A percentile compares a stretch with the other conserved stretches of the same genome.
phyloP scores from a whole-genome alignment of 2,329 filamentous ascomycete species.

The Fusarium pseudograminearum region DNA sequence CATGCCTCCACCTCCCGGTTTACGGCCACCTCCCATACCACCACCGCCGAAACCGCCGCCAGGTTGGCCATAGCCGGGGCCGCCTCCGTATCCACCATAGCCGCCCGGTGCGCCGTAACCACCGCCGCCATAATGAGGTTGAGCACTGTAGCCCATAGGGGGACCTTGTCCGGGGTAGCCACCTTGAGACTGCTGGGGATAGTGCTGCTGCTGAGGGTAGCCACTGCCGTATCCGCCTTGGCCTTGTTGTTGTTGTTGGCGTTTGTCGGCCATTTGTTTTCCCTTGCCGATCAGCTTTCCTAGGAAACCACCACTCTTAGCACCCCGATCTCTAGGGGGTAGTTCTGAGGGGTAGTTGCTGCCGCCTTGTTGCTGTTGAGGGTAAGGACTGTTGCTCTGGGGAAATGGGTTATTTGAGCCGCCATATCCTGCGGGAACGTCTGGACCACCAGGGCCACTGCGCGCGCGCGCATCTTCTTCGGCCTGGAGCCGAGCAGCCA shows the following conservation, averaged over 20 bases:
- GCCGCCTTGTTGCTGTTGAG: slow-evolving; percentile 41
- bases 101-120: slow-evolving; percentile 34
- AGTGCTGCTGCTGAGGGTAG: slow-evolving; percentile 49
- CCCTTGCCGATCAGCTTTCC: slow-evolving; percentile 66
- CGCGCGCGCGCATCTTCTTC: slow-evolving; percentile 78
- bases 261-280: slow-evolving; percentile 53
- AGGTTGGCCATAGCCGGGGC: slow-evolving; percentile 46
- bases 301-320: slow-evolving; percentile 60
- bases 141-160: slow-evolving; percentile 46
- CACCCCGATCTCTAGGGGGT: slow-evolving; percentile 56
- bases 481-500: slow-evolving; percentile 83
- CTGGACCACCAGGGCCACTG: slow-evolving; percentile 47
- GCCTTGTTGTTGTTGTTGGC: slow-evolving; percentile 33
- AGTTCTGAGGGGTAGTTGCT: slow-evolving; percentile 55
- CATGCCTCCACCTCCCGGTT: slow-evolving; percentile 61
- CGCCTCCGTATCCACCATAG: slow-evolving; percentile 50
- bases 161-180: slow-evolving; percentile 45
- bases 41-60: slow-evolving; percentile 47
- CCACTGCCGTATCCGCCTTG: slow-evolving; percentile 41
- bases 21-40: slow-evolving; percentile 48
- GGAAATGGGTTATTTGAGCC: slow-evolving; percentile 47
- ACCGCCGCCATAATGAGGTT: slow-evolving; percentile 45
- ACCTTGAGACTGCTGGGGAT: slow-evolving; percentile 41
- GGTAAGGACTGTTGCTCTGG: slow-evolving; percentile 46
- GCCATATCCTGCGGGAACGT: slow-evolving; percentile 52